Percentiles rank a stretch among this genome's conserved stretches.
phyloP scores from a whole-genome alignment of 2,329 filamentous ascomycete species.

The Berkeleyomyces basicola region DNA sequence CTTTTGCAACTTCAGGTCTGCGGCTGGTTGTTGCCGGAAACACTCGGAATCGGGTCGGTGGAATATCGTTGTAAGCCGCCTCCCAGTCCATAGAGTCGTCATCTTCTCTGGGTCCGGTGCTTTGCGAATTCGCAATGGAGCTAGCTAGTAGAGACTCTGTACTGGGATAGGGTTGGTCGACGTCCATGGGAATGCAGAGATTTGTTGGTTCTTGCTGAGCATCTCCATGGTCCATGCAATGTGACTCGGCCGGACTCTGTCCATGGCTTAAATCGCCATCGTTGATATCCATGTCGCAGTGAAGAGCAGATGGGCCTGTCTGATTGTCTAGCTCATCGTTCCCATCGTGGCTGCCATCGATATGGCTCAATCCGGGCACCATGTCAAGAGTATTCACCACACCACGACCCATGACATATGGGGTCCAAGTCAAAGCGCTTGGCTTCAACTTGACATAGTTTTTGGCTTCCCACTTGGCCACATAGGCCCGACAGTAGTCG shows the following conservation, averaged over 20 bases:
- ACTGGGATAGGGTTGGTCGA: constrained; percentile 2
- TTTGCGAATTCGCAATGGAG: constrained; percentile 6
- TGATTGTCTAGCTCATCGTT: constrained; percentile 17
- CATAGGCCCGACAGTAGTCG: constrained; percentile 71
- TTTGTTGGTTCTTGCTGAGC: background rate
- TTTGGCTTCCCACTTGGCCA: constrained; percentile 77
- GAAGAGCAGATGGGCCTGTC: background rate
- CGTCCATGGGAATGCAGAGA: background rate
- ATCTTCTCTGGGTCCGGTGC: constrained; percentile 21
- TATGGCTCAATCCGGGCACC: constrained; percentile 62
- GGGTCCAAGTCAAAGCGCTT: constrained; percentile 77
- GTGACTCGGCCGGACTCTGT: background rate
- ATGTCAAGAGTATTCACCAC: constrained; percentile 72
- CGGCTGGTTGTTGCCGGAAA: constrained; percentile 49
- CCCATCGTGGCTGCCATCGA: constrained; percentile 51
- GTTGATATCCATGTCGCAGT: constrained; percentile 14
- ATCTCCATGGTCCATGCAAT: constrained; percentile 2
- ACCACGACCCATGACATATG: constrained; percentile 85
- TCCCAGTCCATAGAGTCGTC: constrained; percentile 25
- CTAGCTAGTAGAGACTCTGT: constrained; percentile 3
- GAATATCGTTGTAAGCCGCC: constrained; percentile 39
- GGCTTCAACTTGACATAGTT: constrained; percentile 73
- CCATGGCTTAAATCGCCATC: background rate
- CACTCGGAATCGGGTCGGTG: constrained; percentile 57
- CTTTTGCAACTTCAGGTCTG: constrained; percentile 27